These are phyloP conservation scores for Pleurotus giganteus DNA, from an alignment of 768 basidiomycete species.

Conservation along the genomic window DNA sequence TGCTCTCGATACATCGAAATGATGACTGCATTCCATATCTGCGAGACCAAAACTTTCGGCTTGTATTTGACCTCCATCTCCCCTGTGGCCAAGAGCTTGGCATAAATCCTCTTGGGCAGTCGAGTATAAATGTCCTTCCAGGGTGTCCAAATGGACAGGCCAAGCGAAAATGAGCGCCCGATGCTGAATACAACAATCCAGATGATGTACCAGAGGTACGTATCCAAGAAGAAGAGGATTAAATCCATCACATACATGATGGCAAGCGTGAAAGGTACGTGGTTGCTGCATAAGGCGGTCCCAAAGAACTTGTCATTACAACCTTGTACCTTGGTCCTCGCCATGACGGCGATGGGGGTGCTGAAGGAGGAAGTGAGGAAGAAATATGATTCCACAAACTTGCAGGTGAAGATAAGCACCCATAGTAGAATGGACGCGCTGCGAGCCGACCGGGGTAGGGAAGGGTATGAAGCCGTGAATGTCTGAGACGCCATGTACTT, in stretches of 20 bases:
- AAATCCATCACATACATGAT: conserved; percentile 99
- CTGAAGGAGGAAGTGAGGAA: conserved; percentile 98
- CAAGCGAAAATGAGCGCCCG: conserved; percentile 85
- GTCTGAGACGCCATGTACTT: conserved; percentile 99
- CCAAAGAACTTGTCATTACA: conserved; percentile 88
- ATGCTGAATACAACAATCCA: conserved; percentile 97
- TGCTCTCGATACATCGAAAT: conserved; percentile 99
- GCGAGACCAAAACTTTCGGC: conserved; percentile 97
- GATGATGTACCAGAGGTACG: conserved; percentile 99
- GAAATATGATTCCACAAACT: conserved; percentile 96
- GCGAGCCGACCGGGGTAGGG: conserved; percentile 68
- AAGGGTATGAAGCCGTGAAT: conserved; percentile 96
- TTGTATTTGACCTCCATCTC: conserved; percentile 99
- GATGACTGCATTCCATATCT: conserved; percentile 99
- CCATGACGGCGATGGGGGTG: conserved; percentile 95
- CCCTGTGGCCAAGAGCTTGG: conserved; percentile 90
- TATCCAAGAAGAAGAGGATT: conserved; percentile 97
- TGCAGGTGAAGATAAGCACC: conserved; percentile 94
- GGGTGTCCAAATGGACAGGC: conserved; percentile 98
- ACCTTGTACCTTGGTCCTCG: conserved; percentile 87
- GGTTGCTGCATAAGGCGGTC: conserved; percentile 78
- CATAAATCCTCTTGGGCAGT: conserved; percentile 96
- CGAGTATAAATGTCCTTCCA: conserved; percentile 98
- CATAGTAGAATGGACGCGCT: conserved; percentile 84
- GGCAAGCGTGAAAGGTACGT: conserved; percentile 89